A percentile compares a stretch with the other conserved stretches of the same genome.
Evolutionary conservation across 371 early-diverging fungal species (phyloP).

Genomic region (Rhizopus stolonifer): DNA sequence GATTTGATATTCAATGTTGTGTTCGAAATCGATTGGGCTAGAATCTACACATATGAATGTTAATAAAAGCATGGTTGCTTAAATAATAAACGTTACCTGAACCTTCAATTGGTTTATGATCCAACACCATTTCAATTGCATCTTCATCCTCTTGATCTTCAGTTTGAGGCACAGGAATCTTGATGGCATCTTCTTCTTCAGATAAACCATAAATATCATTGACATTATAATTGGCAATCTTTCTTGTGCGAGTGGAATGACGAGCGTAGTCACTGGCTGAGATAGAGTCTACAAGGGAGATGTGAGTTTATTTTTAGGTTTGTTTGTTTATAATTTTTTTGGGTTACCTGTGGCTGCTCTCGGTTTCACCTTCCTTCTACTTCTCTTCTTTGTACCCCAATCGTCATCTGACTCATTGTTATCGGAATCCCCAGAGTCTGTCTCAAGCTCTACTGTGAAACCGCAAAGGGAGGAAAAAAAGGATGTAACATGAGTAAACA

Average conservation of each 20-base stretch:
- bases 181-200: conserved; percentile 33
- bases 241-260: conserved; percentile 49
- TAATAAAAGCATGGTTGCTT: background rate
- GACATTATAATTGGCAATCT: conserved; percentile 55
- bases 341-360: background rate
- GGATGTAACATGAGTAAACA: too few species aligned
- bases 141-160: conserved; percentile 57
- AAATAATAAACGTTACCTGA: conserved; percentile 5
- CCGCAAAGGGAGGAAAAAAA: too few species aligned
- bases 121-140: conserved; percentile 64
- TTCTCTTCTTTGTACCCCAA: conserved; percentile 14
- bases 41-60: conserved; percentile 28
- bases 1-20: conserved; percentile 78
- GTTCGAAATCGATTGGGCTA: conserved; percentile 53
- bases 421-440: conserved; percentile 1
- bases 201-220: conserved; percentile 48
- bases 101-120: conserved; percentile 39
- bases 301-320: background rate
- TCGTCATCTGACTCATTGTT: conserved; percentile 10
- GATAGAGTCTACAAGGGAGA: conserved; percentile 8
- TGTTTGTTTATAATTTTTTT: conserved; percentile 9
- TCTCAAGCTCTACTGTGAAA: background rate
- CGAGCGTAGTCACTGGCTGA: conserved; percentile 41
- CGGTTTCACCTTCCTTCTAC: conserved; percentile 4
- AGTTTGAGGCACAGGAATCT: background rate